A percentile compares a stretch with the other conserved stretches of the same genome.
These are phyloP conservation scores for Hypsizygus marmoreus DNA, from an alignment of 768 basidiomycete genomes.

Conservation along the genomic window DNA sequence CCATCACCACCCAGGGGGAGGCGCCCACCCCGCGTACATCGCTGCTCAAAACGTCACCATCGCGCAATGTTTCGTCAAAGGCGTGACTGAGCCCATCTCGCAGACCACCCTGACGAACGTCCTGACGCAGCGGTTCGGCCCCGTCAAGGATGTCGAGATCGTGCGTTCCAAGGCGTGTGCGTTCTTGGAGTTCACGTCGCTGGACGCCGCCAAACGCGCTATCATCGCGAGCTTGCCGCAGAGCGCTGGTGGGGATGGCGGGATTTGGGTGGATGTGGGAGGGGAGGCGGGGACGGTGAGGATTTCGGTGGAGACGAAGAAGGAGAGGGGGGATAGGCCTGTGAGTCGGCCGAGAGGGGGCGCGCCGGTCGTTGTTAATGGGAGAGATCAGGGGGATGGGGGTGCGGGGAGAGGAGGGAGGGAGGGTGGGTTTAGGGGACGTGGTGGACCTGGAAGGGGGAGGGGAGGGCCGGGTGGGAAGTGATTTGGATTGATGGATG, in stretches of 20 bases:
- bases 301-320: slow-evolving; percentile 85
- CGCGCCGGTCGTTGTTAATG: slow-evolving; percentile 46
- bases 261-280: slow-evolving; percentile 74
- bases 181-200: slow-evolving; percentile 82
- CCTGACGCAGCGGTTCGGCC: slow-evolving; percentile 69
- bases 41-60: slow-evolving; percentile 68
- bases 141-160: slow-evolving; percentile 86
- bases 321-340: slow-evolving; percentile 87
- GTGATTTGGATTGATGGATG: neutral
- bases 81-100: slow-evolving; percentile 70
- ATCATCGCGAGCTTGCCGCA: slow-evolving; percentile 72
- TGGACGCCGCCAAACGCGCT: slow-evolving; percentile 85
- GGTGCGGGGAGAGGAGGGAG: slow-evolving; percentile 37
- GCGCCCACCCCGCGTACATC: slow-evolving; percentile 44
- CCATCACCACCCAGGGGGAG: slow-evolving; percentile 23
- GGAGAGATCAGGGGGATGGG: slow-evolving; percentile 50
- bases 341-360: slow-evolving; percentile 63
- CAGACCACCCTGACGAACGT: slow-evolving; percentile 47
- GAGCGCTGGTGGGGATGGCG: slow-evolving; percentile 84
- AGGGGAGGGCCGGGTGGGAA: slow-evolving; percentile 28
- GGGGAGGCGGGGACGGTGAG: slow-evolving; percentile 52
- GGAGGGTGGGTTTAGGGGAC: slow-evolving; percentile 23
- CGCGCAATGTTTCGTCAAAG: slow-evolving; percentile 91
- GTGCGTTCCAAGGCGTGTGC: slow-evolving; percentile 89
- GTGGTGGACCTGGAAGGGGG: slow-evolving; percentile 33